phyloP scores from a whole-genome alignment of 2,329 filamentous ascomycete genomes.

The Arachnomyces sp. region DNA sequence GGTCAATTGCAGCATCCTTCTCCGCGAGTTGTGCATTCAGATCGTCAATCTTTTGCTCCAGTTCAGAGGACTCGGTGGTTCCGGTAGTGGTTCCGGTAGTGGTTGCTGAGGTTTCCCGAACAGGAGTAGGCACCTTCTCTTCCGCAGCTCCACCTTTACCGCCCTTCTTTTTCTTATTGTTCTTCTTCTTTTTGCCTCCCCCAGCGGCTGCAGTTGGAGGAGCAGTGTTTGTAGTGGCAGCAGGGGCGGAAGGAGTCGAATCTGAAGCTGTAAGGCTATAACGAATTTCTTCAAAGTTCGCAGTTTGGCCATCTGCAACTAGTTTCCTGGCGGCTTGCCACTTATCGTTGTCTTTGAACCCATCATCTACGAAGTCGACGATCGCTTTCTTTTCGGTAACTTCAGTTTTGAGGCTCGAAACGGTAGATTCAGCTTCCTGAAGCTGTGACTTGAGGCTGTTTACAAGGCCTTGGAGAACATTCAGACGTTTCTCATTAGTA shows the following conservation, averaged over 20 bases:
- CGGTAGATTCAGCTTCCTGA: constrained; percentile 44
- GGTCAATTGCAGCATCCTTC: constrained; percentile 66
- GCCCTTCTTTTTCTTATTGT: constrained; percentile 81
- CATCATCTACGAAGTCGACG: constrained; percentile 34
- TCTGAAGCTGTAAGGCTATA: constrained; percentile 23
- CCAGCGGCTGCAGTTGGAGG: constrained; percentile 24
- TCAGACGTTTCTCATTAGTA: constrained; percentile 43
- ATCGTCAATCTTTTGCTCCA: constrained; percentile 29
- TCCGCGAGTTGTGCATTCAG: constrained; percentile 33
- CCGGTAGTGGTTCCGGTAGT: background rate
- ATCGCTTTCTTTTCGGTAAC: constrained; percentile 32
- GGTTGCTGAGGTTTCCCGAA: constrained; percentile 2
- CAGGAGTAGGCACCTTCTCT: constrained; percentile 13
- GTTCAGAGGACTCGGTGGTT: constrained; percentile 12
- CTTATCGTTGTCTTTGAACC: constrained; percentile 24
- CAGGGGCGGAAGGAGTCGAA: constrained; percentile 13
- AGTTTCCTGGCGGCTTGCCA: constrained; percentile 30
- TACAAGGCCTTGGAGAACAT: constrained; percentile 48
- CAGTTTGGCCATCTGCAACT: constrained; percentile 23
- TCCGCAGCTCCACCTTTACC: constrained; percentile 42
- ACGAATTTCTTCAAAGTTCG: constrained; percentile 27
- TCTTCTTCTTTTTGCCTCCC: constrained; percentile 67
- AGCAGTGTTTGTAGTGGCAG: constrained; percentile 11
- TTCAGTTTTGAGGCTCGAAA: constrained; percentile 38
- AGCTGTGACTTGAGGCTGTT: constrained; percentile 47